Percentiles rank a stretch among this genome's conserved stretches.
Evolutionary conservation across 164 flowering plant species (phyloP).

Genomic region (Vitis riparia): DNA sequence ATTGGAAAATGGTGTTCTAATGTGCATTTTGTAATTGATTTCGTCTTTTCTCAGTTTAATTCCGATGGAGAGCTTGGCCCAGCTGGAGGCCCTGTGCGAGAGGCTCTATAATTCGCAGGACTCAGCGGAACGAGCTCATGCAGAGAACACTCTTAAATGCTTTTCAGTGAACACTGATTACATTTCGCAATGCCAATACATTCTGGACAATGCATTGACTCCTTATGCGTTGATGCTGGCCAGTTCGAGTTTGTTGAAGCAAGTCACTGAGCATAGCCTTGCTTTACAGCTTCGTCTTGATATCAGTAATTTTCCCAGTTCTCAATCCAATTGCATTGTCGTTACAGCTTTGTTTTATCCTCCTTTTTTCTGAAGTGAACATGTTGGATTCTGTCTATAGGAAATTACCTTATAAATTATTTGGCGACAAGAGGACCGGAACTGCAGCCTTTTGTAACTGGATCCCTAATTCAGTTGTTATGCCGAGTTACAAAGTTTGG

Average conservation of each 20-base stretch:
- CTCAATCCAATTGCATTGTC: not conserved
- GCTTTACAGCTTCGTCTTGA: conserved; percentile 93
- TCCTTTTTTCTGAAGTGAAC: conserved; percentile 9
- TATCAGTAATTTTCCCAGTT: conserved; percentile 56
- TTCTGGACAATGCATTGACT: conserved; percentile 85
- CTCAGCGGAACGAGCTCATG: conserved; percentile 87
- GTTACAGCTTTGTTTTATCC: not conserved
- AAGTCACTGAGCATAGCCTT: conserved; percentile 95
- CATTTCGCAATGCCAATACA: conserved; percentile 95
- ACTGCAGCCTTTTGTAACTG: conserved; percentile 83
- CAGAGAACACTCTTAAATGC: conserved; percentile 89
- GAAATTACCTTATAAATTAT: conserved; percentile 84
- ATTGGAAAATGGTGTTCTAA: not conserved
- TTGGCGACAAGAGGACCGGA: conserved; percentile 94
- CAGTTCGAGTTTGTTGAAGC: conserved; percentile 95
- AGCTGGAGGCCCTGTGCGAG: conserved; percentile 93
- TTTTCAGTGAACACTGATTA: conserved; percentile 85
- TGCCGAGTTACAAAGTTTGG: conserved; percentile 94
- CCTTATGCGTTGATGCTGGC: conserved; percentile 99
- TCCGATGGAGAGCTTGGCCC: conserved; percentile 84
- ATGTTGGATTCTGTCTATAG: conserved; percentile 45
- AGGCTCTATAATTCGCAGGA: conserved; percentile 97
- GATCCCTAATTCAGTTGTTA: conserved; percentile 81
- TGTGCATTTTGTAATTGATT: conserved; percentile 1
- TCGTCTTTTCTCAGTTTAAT: conserved; percentile 3